Percentiles rank a stretch among this genome's conserved stretches.
phyloP scores from a whole-genome alignment of 352 stramenopile genomes.

The Globisporangium parvum region DNA sequence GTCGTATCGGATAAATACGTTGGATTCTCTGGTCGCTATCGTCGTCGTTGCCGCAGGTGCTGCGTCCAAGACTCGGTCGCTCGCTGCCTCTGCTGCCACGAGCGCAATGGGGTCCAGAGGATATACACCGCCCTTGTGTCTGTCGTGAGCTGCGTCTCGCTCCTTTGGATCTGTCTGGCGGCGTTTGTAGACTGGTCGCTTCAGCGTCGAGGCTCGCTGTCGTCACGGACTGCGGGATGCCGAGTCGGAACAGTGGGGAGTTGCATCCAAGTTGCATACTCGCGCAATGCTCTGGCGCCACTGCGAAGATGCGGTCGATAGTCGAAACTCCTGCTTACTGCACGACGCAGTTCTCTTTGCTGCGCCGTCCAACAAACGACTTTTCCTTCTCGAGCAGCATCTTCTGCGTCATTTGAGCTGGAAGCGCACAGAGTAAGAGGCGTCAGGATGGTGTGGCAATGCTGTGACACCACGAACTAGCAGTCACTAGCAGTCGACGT shows the following conservation, averaged over 20 bases:
- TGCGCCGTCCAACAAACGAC: conserved; percentile 55
- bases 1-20: background rate
- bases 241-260: too few relatives aligned
- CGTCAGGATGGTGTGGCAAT: background rate
- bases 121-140: too few relatives aligned
- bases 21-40: background rate
- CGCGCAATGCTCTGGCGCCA: background rate
- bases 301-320: background rate
- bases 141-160: too few relatives aligned
- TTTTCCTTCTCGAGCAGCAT: conserved; percentile 78
- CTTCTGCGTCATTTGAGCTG: conserved; percentile 73
- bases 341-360: conserved; percentile 81
- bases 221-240: too few relatives aligned
- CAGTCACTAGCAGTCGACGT: conserved; percentile 19
- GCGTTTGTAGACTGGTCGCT: too few relatives aligned
- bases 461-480: background rate
- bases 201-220: too few relatives aligned
- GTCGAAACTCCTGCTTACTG: conserved; percentile 21
- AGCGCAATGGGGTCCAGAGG: background rate
- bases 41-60: background rate
- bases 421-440: background rate
- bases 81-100: background rate
- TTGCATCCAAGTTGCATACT: background rate
- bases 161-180: too few relatives aligned
- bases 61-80: background rate